Evolutionary conservation across 2,329 filamentous ascomycete genomes (phyloP), one percentile per base, ranked within the genome.

Genomic region (Talaromyces sp.): DNA sequence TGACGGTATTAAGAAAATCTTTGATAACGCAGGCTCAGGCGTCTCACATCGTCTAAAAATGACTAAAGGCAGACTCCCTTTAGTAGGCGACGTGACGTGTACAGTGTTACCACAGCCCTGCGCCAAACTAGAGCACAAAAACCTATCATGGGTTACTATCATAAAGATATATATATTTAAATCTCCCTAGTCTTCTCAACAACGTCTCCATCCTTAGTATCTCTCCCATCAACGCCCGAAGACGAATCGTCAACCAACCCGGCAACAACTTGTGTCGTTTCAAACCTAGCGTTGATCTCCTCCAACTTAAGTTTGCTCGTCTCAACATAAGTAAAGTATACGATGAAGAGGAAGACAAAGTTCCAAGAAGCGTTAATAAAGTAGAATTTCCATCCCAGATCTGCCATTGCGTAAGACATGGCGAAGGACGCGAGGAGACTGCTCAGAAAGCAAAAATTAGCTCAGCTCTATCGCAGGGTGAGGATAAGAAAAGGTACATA

Each of bases 261-360:
- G 7, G 16, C 39, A 43, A 43, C 14, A 19, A 43, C 39, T 43
- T n/a, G 39, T 43, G 39, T 19, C 39, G 7, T n/a, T 43, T 19
- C 39, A 43, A 43, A 43, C 39, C 39, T 43, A 16, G 39, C 39
- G 9, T 43, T 43, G 39, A 43, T 43, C 47, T 69, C 68, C 59
- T 70, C 66, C 58, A 70, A 43, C 41, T 65, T 66, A 14, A 67
- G 60, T 27, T 57, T 58, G 7, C 56, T 63, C 13, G 66, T 68
- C 57, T 68, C 66, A 9, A 65, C 35, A 27, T 16, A 60, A 9
- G 62, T n/a, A 31, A 60, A 61, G 16, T 61, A 65, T 10, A 35
- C 57, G 8, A 37, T 27, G 19, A 19, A 31, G 31, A 65, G 39
- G 43, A 65, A 61, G 24, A 65, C 8, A 10, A 62, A 35, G 37